Base-by-base conservation (phyloP, 768 basidiomycete species). In the Hygrocybe punicea region DNA sequence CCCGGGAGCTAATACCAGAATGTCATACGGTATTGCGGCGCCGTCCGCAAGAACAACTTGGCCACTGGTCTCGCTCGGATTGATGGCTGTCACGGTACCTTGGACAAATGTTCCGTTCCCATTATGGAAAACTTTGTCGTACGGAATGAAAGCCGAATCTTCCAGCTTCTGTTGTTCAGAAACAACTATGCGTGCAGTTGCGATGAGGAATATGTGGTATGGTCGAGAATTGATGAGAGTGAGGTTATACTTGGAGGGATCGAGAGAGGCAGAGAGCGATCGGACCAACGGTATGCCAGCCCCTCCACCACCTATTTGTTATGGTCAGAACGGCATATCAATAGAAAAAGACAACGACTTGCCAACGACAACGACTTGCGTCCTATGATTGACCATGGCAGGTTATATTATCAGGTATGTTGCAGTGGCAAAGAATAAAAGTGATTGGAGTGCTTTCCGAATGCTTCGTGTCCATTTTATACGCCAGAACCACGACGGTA, bases 1-100 rank as follows among this genome's bases (percentile, higher is more conserved):
- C 1, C 88, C 88, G 2, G 86, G 74, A 0, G 84, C 79, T 34
- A 89, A 68, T 36, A 89, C 76, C 42, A 90, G 80, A 19, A 79
- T 68, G 10, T 77, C 76, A 66, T 83, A 90, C 7, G 69, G 65
- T 11, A 88, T 57, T 17, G 65, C 65, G 50, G 83, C 76, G 34
- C 83, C 84, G 58, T 72, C 70, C 8, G 72, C 74, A 8, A 89
- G 75, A 5, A 77, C 70, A 6, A 89, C 75, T 19, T 64, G 56
- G 0, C 78, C 73, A n/a, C 76, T 75, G 1, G 65, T 57, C 9
- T 62, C 68, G 23, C 70, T 53, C 23, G 70, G 61, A 25, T 66
- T 54, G 33, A 76, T 72, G 5, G 70, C 67, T 39, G 58, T 62
- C 25, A 77, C 77, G 16, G 65, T 68, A 13, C 70, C 75, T 4